These are phyloP conservation scores for Populus hybrid DNA, from an alignment of 441 rosid species.

Conservation along the genomic window DNA sequence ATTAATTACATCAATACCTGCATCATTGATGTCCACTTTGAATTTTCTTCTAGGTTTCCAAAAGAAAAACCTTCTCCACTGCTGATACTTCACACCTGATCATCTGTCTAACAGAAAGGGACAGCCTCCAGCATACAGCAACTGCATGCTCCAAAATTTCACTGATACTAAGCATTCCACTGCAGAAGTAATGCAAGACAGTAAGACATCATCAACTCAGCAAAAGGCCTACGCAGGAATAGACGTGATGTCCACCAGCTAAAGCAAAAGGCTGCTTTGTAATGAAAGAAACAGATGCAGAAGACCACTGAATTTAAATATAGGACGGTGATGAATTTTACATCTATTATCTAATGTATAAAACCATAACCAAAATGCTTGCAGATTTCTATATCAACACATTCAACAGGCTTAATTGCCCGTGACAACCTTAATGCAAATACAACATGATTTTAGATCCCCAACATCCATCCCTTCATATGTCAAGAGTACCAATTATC, in stretches of 20 bases:
- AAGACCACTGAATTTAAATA: background rate
- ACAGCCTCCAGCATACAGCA: constrained; percentile 35
- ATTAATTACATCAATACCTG: constrained; percentile 40
- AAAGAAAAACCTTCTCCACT: constrained; percentile 21
- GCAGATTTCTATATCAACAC: background rate
- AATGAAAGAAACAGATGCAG: background rate
- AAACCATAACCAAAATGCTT: background rate
- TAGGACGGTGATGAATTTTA: background rate
- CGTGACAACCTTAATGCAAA: too few relatives aligned
- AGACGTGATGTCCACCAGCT: background rate
- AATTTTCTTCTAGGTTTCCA: constrained; percentile 23
- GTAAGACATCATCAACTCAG: background rate
- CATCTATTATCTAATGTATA: background rate
- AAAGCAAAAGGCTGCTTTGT: background rate
- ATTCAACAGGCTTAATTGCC: background rate
- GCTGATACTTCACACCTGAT: constrained; percentile 36
- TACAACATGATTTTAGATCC: too few relatives aligned
- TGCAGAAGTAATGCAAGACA: constrained; percentile 24
- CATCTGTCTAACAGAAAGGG: constrained; percentile 29
- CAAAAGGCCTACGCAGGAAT: background rate
- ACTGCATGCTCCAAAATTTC: constrained; percentile 39
- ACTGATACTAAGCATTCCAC: constrained; percentile 28
- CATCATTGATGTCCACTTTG: constrained; percentile 22
- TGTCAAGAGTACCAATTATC: too few relatives aligned
- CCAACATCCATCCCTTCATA: too few relatives aligned